Percentiles rank a stretch among this genome's conserved stretches.
Evolutionary conservation across 164 flowering plant genomes (phyloP).

Genomic region (Umbellularia californica): DNA sequence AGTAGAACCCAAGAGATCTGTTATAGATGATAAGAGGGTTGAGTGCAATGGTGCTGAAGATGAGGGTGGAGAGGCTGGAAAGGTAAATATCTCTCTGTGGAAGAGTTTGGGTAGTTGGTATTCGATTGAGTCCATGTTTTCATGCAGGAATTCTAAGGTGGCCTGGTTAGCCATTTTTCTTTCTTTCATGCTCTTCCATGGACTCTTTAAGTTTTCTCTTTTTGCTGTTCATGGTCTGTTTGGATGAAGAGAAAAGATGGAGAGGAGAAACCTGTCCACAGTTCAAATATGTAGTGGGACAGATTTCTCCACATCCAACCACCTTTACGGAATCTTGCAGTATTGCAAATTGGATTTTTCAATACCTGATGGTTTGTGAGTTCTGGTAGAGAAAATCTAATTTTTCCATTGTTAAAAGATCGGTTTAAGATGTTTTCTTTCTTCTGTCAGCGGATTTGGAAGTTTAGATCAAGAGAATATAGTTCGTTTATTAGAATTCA

Average conservation of each 20-base stretch:
- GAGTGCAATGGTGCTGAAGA: constrained; percentile 10
- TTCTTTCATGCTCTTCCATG: not conserved
- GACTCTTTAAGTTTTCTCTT: not conserved
- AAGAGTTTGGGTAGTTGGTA: not conserved
- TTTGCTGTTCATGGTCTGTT: not conserved
- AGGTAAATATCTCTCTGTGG: constrained; percentile 1
- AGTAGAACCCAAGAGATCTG: constrained; percentile 13
- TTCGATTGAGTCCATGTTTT: not conserved
- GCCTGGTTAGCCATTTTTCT: not conserved
- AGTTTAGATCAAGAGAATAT: not conserved
- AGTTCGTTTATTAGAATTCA: not conserved
- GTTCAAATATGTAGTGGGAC: too few species aligned
- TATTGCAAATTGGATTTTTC: not conserved
- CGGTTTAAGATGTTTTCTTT: not conserved
- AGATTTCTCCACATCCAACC: too few species aligned
- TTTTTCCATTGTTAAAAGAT: not conserved
- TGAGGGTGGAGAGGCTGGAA: not conserved
- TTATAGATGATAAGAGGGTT: constrained; percentile 19
- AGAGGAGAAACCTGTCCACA: too few species aligned
- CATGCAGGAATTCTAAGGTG: not conserved
- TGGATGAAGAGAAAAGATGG: too few species aligned
- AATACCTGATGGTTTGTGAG: not conserved
- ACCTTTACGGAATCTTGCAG: not conserved
- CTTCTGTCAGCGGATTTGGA: not conserved
- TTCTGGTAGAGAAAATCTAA: not conserved